Percentiles rank a stretch among this genome's conserved stretches.
These are phyloP conservation scores for Trypanosoma boissoni DNA, from an alignment of 208 protist species.

Conservation along the genomic window DNA sequence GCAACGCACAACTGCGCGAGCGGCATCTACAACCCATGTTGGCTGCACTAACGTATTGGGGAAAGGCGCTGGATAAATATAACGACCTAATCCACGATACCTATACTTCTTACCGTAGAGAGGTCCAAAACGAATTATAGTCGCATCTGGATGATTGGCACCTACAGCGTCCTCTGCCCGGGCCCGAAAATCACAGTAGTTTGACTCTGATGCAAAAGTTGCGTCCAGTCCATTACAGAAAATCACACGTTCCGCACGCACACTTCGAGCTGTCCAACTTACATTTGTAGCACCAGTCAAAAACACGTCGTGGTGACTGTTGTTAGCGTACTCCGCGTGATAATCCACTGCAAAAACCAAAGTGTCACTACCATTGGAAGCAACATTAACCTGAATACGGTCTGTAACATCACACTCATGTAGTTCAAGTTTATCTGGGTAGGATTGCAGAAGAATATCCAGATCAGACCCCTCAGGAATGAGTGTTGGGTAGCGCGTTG, in stretches of 20 bases:
- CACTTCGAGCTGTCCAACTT: constrained; percentile 88
- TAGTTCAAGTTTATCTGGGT: constrained; percentile 88
- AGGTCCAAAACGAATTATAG: constrained; percentile 87
- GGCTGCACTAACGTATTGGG: constrained; percentile 88
- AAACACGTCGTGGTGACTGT: constrained; percentile 92
- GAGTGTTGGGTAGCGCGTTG: constrained; percentile 89
- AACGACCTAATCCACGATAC: constrained; percentile 87
- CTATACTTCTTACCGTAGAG: constrained; percentile 88
- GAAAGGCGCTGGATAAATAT: constrained; percentile 86
- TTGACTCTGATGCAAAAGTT: constrained; percentile 90
- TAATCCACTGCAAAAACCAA: constrained; percentile 91
- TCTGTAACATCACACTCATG: constrained; percentile 92
- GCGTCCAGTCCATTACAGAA: constrained; percentile 91
- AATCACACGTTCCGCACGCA: constrained; percentile 87
- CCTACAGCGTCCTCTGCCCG: constrained; percentile 86
- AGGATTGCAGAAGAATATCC: constrained; percentile 77
- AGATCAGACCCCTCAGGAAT: constrained; percentile 84
- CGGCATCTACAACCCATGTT: constrained; percentile 91
- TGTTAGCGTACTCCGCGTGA: constrained; percentile 89
- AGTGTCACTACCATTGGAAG: constrained; percentile 88
- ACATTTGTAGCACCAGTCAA: constrained; percentile 87
- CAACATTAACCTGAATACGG: constrained; percentile 90
- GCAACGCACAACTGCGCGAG: constrained; percentile 78
- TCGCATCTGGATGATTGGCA: constrained; percentile 88
- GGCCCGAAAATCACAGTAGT: constrained; percentile 90